These are phyloP conservation scores for Suhomyces terraborum DNA, from an alignment of 1,139 yeast genomes.

Conservation along the genomic window DNA sequence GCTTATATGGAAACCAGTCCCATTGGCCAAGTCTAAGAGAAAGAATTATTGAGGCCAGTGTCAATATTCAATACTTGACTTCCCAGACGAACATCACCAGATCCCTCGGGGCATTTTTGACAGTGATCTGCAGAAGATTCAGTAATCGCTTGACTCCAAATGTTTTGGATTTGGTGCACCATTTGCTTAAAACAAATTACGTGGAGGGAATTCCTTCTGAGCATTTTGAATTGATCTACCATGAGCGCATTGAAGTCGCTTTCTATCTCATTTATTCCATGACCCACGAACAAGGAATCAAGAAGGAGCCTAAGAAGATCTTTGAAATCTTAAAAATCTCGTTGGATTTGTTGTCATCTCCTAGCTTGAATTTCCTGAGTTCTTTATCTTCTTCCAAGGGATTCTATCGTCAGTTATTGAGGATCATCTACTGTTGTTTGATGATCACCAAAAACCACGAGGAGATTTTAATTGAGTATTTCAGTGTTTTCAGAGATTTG, in stretches of 20 bases:
- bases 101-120: slow-evolving; percentile 75
- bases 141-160: slow-evolving; percentile 33
- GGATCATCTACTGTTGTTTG: slow-evolving; percentile 56
- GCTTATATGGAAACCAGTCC: slow-evolving; percentile 47
- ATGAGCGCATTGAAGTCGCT: slow-evolving; percentile 67
- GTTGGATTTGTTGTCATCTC: slow-evolving; percentile 47
- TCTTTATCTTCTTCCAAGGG: slow-evolving; percentile 43
- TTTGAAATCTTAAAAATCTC: slow-evolving; percentile 44
- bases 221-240: slow-evolving; percentile 52
- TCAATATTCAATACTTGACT: slow-evolving; percentile 62
- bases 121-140: slow-evolving; percentile 57
- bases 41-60: slow-evolving; percentile 60
- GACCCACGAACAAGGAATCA: slow-evolving; percentile 31
- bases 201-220: slow-evolving; percentile 55
- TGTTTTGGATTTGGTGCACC: slow-evolving; percentile 47
- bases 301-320: slow-evolving; percentile 29
- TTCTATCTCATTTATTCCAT: slow-evolving; percentile 62
- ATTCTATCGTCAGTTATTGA: slow-evolving; percentile 59
- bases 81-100: slow-evolving; percentile 72
- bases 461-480: slow-evolving; percentile 46
- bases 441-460: slow-evolving; percentile 42
- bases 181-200: slow-evolving; percentile 54
- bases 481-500: slow-evolving; percentile 55
- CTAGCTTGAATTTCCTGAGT: slow-evolving; percentile 46
- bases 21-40: slow-evolving; percentile 55